phyloP scores from a whole-genome alignment of 768 basidiomycete species.

The Pluteus cervinus region DNA sequence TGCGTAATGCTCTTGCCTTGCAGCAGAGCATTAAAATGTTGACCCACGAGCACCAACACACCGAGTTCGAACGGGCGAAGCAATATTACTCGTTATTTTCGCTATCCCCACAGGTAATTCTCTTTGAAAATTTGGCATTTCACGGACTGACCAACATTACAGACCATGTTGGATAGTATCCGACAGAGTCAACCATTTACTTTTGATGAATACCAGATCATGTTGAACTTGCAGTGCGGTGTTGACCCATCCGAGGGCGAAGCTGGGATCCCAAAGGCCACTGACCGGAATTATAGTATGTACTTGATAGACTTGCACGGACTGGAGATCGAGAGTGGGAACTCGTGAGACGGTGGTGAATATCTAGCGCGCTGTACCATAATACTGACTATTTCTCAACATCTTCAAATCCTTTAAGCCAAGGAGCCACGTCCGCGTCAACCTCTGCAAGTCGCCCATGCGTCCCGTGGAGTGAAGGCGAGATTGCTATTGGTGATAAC shows the following conservation, averaged over 20 bases:
- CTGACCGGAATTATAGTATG: slow-evolving; percentile 74
- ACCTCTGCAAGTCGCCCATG: slow-evolving; percentile 21
- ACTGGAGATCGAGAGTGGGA: slow-evolving; percentile 53
- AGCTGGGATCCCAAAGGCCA: slow-evolving; percentile 41
- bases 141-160: background rate
- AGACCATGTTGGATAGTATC: slow-evolving; percentile 78
- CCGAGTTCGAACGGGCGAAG: slow-evolving; percentile 72
- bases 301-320: slow-evolving; percentile 90
- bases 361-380: slow-evolving; percentile 1
- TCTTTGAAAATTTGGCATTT: background rate
- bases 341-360: slow-evolving; percentile 17
- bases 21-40: slow-evolving; percentile 88
- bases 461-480: slow-evolving; percentile 15
- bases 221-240: slow-evolving; percentile 86
- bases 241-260: slow-evolving; percentile 59
- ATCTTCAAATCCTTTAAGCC: slow-evolving; percentile 21
- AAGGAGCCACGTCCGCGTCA: slow-evolving; percentile 24
- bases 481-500: slow-evolving; percentile 23
- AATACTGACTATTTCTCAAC: slow-evolving; percentile 1
- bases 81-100: slow-evolving; percentile 79
- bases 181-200: slow-evolving; percentile 59
- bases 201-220: slow-evolving; percentile 91
- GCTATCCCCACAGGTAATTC: slow-evolving; percentile 63
- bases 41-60: slow-evolving; percentile 49
- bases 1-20: slow-evolving; percentile 83